Evolutionary conservation across 352 stramenopile genomes (phyloP), one percentile per base, ranked within the genome.

Genomic region (Phytophthora boehmeriae): DNA sequence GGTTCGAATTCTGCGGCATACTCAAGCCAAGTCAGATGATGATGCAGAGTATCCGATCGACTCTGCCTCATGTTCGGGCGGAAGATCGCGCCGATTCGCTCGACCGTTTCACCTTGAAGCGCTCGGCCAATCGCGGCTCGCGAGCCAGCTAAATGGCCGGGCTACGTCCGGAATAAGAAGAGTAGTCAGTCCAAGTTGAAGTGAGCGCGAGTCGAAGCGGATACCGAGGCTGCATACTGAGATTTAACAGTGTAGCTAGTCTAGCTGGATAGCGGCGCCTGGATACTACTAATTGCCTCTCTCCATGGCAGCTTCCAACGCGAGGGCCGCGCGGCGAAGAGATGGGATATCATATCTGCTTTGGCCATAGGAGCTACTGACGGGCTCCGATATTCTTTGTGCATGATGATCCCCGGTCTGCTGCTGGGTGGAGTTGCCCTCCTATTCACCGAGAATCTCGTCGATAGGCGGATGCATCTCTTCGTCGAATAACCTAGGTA

Each of bases 151-250:
- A 46, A 43, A 39, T 51, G 30, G 39, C 13, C 46, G 28, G 36
- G 51, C 63, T 49, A 71, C 63, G 57, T 71, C 63, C 67, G 57
- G 64, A 72, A 68, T 72, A 72, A 68, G 64, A 66, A 72, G 68
- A 59, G 52, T 55, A 30, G 25, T 44, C 51, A 68, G 44, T 55
- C 16, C 47, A 66, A 13, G 46, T 68, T 68, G 58, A 67, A 72
- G 59, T 64, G 36, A 9, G 5, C 4, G 38, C 9, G 14, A 16
- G 35, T 16, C 38, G 34, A 41, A 17, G 34, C 34, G 34, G 34
- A 41, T 17, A 13, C 34, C 34, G 9, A 17, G 11, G 34, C 25
- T 30, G 25, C 25, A 30, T 30, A 6, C 25, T 30, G 25, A 30
- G 3, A 30, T 30, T 30, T 30, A 30, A 30, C 6, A 30, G 25